phyloP scores from a whole-genome alignment of 139 green algal genomes.

The Chlamydomonas schloesseri region DNA sequence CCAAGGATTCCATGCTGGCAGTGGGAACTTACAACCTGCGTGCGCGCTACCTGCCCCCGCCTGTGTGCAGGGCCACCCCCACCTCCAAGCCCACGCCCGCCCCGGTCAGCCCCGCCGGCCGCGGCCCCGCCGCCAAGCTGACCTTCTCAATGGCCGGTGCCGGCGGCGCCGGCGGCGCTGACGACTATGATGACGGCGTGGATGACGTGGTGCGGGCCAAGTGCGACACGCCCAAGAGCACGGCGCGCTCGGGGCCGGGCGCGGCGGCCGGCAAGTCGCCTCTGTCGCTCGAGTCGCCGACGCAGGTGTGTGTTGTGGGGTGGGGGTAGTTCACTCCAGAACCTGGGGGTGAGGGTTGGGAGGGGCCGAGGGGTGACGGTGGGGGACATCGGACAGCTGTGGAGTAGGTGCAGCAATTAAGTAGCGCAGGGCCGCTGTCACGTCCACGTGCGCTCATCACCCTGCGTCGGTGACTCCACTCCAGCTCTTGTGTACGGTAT shows the following conservation, averaged over 20 bases:
- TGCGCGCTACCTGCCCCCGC: no score
- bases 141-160: constrained; percentile 13
- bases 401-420: no score
- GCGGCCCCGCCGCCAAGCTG: neutral
- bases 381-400: no score
- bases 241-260: neutral
- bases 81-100: neutral
- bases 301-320: neutral
- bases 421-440: no score
- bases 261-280: neutral
- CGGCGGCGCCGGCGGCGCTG: neutral
- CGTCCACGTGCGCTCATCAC: no score
- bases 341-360: no score
- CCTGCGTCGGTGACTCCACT: no score
- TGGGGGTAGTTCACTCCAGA: neutral
- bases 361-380: no score
- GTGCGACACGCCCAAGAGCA: constrained; percentile 43
- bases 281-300: neutral
- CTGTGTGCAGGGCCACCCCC: neutral
- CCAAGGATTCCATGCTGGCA: no score
- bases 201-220: constrained; percentile 11
- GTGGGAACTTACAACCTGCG: no score
- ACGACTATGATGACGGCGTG: neutral
- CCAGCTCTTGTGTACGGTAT: no score
- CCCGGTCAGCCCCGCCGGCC: neutral